Evolutionary conservation across 495 filamentous ascomycete species (phyloP), one percentile per base, ranked within the genome.

Genomic region (Trichoderma virens): DNA sequence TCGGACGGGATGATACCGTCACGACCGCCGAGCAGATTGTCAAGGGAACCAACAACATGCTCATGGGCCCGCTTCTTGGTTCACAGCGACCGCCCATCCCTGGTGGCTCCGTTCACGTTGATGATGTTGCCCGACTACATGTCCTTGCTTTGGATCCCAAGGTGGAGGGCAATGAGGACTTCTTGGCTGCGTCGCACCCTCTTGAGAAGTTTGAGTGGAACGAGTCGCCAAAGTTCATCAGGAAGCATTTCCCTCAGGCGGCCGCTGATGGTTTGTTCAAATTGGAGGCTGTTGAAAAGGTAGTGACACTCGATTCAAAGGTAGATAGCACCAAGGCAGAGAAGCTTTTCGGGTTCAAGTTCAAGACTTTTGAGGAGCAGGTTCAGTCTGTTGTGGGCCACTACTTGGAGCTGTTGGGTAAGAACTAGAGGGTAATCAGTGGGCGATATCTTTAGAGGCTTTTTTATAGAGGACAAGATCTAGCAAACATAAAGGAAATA

Each of bases 351-450:
- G 80, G 78, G 0, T 74, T 79, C 66, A 68, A 71, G 61, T 72
- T 80, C 61, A 67, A 64, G 39, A 67, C 65, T 13, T 81, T 80
- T 66, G 74, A 82, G 64, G 76, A 77, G 51, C 79, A 78, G 30
- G 72, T 83, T 3, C 65, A 72, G 60, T 74, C 73, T 62, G 72
- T 80, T 5, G 74, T 73, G 0, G 69, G 67, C 27, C 78, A 79
- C 41, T 79, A 78, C 65, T 69, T 78, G 13, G 73, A 72, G 64
- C 64, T 73, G 59, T 16, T 56, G 23, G 51, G 51, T 66, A 23
- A 64, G 25, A 56, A 56, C 23, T 56, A 56, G 51, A 30, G 8
- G 25, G 11, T 25, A n/a, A n/a, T n/a, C n/a, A n/a, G n/a, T n/a
- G n/a, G n/a, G n/a, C n/a, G n/a, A n/a, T n/a, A n/a, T n/a, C n/a